phyloP scores from a whole-genome alignment of 2,329 filamentous ascomycete species.

The Aspergillus sp. region DNA sequence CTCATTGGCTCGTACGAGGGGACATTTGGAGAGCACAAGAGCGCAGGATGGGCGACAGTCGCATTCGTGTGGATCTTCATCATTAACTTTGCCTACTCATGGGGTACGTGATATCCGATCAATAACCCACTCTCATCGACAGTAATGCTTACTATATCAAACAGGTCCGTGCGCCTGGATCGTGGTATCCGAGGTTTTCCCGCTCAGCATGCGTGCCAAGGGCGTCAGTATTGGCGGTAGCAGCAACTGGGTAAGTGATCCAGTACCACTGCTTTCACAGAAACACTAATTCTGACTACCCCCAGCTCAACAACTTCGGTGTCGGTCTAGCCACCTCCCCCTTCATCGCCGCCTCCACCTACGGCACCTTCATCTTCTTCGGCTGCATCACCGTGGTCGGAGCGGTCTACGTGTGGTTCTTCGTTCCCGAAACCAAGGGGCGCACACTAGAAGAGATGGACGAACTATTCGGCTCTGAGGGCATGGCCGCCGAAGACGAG shows the following conservation, averaged over 20 bases:
- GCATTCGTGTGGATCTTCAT: slow-evolving; percentile 68
- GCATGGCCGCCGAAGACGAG: slow-evolving; percentile 31
- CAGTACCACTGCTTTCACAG: not conserved
- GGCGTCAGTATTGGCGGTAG: slow-evolving; percentile 37
- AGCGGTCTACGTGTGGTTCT: slow-evolving; percentile 30
- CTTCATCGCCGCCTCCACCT: slow-evolving; percentile 64
- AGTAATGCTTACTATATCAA: not conserved
- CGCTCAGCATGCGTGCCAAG: slow-evolving; percentile 68
- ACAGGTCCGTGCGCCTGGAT: slow-evolving; percentile 56
- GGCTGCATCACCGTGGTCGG: slow-evolving; percentile 47
- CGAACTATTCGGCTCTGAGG: slow-evolving; percentile 39
- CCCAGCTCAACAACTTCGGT: slow-evolving; percentile 59
- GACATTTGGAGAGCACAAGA: slow-evolving; percentile 58
- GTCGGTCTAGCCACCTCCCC: slow-evolving; percentile 71
- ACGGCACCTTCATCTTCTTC: slow-evolving; percentile 73
- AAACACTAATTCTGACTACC: not conserved
- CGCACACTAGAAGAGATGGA: slow-evolving; percentile 45
- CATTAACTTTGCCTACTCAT: slow-evolving; percentile 73
- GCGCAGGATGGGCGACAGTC: slow-evolving; percentile 70
- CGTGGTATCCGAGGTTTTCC: slow-evolving; percentile 73
- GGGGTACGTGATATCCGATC: slow-evolving; percentile 43
- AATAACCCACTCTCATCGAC: not conserved
- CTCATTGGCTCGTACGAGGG: slow-evolving; percentile 67
- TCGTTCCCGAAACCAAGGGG: slow-evolving; percentile 41
- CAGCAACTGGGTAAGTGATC: slow-evolving; percentile 36